Evolutionary conservation across 768 basidiomycete genomes (phyloP), one percentile per base, ranked within the genome.

Genomic region (Astraeus odoratus): DNA sequence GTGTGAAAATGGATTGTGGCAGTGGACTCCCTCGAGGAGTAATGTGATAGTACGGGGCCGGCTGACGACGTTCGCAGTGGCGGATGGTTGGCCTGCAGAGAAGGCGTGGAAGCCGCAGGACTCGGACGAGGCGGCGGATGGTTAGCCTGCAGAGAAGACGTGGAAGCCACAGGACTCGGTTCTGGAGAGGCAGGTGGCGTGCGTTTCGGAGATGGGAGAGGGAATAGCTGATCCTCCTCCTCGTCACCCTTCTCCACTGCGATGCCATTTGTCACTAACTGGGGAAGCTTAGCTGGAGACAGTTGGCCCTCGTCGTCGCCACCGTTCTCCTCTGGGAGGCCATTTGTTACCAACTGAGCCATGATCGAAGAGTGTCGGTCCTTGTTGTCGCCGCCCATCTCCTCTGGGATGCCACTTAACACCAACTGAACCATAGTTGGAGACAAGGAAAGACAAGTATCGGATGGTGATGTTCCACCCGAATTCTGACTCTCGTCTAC

Each of bases 151-250:
- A 63, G 51, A 3, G 58, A 65, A 1, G 58, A 65, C 6, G 47
- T 8, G 2, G 67, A 68, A n/a, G 55, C 58, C 2, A 47, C 44
- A 1, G 67, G 58, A 20, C 63, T 75, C 0, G 66, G 59, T 2
- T 52, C 39, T 0, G 71, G 70, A 1, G 73, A 74, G 2, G 56
- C 49, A n/a, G 55, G 63, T 1, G 80, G 80, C 1, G 75, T 70
- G 8, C 80, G 73, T 35, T 72, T 66, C 6, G 80, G 79, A 2
- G 78, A 76, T 8, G 80, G 81, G 18, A 82, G 67, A 1, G 76
- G 76, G 56, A 79, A 81, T 1, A 81, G 56, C 43, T 76, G 72
- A 10, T 71, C 68, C 49, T 80, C 78, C 42, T 78, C 72, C 25
- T 78, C 79, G 53, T 79, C 78, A 39, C 72, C 69, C 34, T 57